Percentiles rank a stretch among this genome's conserved stretches.
These are phyloP conservation scores for Stygiomarasmius scandens DNA, from an alignment of 1,284 basidiomycete species.

Conservation along the genomic window DNA sequence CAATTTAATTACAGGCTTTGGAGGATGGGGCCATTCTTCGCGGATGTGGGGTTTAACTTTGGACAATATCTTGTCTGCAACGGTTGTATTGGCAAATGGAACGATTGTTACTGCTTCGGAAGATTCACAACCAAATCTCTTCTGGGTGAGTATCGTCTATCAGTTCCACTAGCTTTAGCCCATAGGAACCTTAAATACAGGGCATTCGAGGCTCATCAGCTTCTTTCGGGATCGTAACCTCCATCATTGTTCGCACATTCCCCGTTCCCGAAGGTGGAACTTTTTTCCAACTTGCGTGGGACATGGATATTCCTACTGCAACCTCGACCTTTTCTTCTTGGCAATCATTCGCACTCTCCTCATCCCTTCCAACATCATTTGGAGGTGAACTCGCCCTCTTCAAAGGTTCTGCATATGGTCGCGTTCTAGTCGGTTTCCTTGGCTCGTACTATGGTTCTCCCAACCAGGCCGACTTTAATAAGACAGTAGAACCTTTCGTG, in stretches of 20 bases:
- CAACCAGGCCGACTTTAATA: constrained; percentile 18
- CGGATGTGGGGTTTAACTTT: constrained; percentile 46
- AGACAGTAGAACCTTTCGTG: constrained; percentile 30
- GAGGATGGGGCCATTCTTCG: constrained; percentile 45
- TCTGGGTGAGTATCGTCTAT: constrained; percentile 36
- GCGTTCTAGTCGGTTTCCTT: constrained; percentile 23
- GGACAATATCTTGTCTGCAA: constrained; percentile 41
- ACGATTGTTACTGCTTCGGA: constrained; percentile 41
- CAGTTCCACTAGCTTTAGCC: too few relatives aligned
- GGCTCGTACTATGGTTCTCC: constrained; percentile 16
- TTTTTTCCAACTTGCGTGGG: constrained; percentile 41
- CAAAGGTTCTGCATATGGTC: constrained; percentile 28
- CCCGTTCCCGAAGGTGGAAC: constrained; percentile 39
- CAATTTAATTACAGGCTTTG: constrained; percentile 28
- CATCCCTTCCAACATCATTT: constrained; percentile 36
- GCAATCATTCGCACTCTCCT: constrained; percentile 38
- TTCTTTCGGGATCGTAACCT: constrained; percentile 51
- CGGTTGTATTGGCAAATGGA: constrained; percentile 47
- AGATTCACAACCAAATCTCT: constrained; percentile 42
- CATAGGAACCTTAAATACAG: too few relatives aligned
- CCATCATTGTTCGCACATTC: constrained; percentile 45
- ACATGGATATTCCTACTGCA: constrained; percentile 34
- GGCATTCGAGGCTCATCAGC: constrained; percentile 50
- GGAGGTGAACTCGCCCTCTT: constrained; percentile 37
- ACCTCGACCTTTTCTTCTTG: constrained; percentile 36